phyloP scores from a whole-genome alignment of 2,329 filamentous ascomycete genomes.

The Fusarium proliferatum region DNA sequence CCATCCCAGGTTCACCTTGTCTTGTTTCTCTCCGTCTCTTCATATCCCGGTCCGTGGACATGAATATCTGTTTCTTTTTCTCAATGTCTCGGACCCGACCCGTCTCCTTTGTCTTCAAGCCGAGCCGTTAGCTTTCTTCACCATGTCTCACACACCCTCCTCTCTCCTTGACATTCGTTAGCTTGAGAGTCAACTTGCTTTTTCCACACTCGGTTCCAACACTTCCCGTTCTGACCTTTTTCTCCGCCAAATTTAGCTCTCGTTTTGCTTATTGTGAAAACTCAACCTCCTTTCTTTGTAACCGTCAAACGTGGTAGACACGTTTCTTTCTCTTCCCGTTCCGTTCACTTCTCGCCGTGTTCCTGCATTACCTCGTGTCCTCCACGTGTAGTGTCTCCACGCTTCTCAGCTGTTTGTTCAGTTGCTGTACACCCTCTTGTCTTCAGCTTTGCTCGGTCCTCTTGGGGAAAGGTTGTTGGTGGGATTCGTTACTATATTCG shows the following conservation, averaged over 20 bases:
- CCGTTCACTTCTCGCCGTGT: background rate
- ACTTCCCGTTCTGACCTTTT: background rate
- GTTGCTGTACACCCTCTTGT: slow-evolving; percentile 1
- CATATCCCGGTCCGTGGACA: background rate
- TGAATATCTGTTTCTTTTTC: slow-evolving; percentile 8
- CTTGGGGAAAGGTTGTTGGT: background rate
- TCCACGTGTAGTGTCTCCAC: slow-evolving; percentile 39
- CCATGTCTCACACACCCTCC: slow-evolving; percentile 8
- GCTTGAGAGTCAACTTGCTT: slow-evolving; percentile 11
- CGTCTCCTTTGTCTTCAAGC: background rate
- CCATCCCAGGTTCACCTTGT: background rate
- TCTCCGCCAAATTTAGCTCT: background rate
- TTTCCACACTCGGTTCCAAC: slow-evolving; percentile 1
- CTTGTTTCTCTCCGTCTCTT: background rate
- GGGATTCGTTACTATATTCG: background rate
- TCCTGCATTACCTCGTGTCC: slow-evolving; percentile 31
- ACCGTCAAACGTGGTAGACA: slow-evolving; percentile 28
- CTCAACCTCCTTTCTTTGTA: background rate
- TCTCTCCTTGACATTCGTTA: background rate
- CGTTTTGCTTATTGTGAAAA: slow-evolving; percentile 6
- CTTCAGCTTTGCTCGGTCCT: background rate
- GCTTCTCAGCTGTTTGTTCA: background rate
- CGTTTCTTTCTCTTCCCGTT: slow-evolving; percentile 24
- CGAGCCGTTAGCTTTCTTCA: slow-evolving; percentile 24
- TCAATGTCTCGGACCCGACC: background rate